Base-by-base conservation (phyloP, 2,329 filamentous ascomycete species). In the Immersiporthe knoxdaviesiana region DNA sequence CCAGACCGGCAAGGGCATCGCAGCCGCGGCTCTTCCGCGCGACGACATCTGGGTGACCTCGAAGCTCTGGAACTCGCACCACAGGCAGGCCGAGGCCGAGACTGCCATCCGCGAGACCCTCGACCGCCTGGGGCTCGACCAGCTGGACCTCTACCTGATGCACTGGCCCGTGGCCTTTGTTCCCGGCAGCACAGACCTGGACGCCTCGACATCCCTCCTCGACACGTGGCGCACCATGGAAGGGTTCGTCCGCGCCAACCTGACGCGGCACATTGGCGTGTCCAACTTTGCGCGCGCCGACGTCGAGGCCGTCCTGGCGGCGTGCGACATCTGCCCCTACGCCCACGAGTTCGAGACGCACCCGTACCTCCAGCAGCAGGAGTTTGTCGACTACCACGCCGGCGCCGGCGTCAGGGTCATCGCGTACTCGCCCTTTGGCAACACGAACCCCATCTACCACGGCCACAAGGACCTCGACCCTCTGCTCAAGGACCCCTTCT, bases 211-310 rank as follows among this genome's bases (percentile, higher is more conserved):
- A n/a, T 54, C 54, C 21, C 50, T 72, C 35, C 39, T 81, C 58
- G 77, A 82, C 67, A 90, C 88, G 65, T 91, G 87, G 86, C 79
- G 83, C 47, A 84, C 84, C 2, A 85, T 91, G 84, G 84, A 87
- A 76, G 81, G 84, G 71, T 74, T 90, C 27, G 80, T 88, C 41
- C 77, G 79, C 16, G 80, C 82, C 2, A 84, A 84, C 73, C 84
- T 87, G 73, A 83, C 84, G 4, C 83, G 81, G 70, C 80, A 86
- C 69, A 88, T 91, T 66, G 88, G 89, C 63, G 82, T 91, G 59
- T 89, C 86, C 68, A 91, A 91, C 79, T 91, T 90, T 80, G 78
- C 78, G 7, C 74, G 75, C 68, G 69, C 72, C 10, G 78, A 83
- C n/a, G 72, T 84, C 6, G 76, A 81, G 72, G 70, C 74, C 10